These are phyloP conservation scores for Sugiyamaella chiloensis DNA, from an alignment of 805 yeast genomes.

Conservation along the genomic window DNA sequence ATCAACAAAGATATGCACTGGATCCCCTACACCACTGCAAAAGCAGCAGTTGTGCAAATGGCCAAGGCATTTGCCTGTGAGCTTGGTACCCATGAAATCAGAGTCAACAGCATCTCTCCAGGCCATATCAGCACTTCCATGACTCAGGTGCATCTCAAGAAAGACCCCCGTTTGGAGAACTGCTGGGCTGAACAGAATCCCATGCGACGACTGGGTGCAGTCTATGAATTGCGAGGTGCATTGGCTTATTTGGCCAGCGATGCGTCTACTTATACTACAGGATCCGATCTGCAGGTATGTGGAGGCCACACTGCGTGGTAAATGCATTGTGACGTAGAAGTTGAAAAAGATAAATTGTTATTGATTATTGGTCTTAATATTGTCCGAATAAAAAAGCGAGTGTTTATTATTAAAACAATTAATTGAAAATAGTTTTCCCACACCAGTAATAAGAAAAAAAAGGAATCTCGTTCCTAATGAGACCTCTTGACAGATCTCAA, in stretches of 20 bases:
- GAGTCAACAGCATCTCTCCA: slow-evolving; percentile 57
- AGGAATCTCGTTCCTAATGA: too few relatives aligned
- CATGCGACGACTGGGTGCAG: slow-evolving; percentile 59
- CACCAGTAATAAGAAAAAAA: too few relatives aligned
- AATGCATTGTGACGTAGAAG: neutral
- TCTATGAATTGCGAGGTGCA: slow-evolving; percentile 58
- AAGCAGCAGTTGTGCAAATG: slow-evolving; percentile 38
- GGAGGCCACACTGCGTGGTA: slow-evolving; percentile 43
- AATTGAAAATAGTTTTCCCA: too few relatives aligned
- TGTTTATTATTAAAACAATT: too few relatives aligned
- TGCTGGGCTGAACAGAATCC: slow-evolving; percentile 41
- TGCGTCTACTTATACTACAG: slow-evolving; percentile 51
- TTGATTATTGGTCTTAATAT: too few relatives aligned
- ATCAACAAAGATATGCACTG: slow-evolving; percentile 52
- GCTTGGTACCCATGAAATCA: slow-evolving; percentile 51
- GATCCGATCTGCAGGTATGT: slow-evolving; percentile 57
- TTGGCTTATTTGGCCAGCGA: slow-evolving; percentile 53
- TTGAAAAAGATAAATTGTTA: too few relatives aligned
- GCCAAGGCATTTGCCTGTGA: slow-evolving; percentile 48
- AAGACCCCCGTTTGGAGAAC: slow-evolving; percentile 47
- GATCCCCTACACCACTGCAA: slow-evolving; percentile 38
- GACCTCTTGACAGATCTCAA: too few relatives aligned
- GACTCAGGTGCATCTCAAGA: slow-evolving; percentile 50
- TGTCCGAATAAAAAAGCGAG: too few relatives aligned
- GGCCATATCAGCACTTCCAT: slow-evolving; percentile 61